These are phyloP conservation scores for Colletotrichum sp. DNA, from an alignment of 2,329 filamentous ascomycete genomes.

Conservation along the genomic window DNA sequence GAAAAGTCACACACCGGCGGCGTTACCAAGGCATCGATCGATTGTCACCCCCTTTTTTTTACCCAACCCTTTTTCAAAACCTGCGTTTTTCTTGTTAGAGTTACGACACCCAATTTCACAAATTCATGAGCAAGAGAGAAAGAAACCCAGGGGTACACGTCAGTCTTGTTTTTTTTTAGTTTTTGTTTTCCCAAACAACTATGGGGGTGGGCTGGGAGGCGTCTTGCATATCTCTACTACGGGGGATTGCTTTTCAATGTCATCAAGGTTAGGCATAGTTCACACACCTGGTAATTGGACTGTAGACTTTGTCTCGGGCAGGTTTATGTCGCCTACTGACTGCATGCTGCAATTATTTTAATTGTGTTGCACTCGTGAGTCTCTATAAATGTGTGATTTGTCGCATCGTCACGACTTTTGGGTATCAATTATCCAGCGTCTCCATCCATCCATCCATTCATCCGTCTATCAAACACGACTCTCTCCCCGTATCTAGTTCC, in stretches of 20 bases:
- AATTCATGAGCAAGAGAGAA: not conserved
- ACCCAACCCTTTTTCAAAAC: not conserved
- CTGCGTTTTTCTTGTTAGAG: constrained; percentile 4
- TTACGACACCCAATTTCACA: not conserved
- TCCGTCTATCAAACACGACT: not conserved
- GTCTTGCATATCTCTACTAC: constrained; percentile 11
- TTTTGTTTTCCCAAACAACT: not conserved
- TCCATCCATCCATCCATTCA: not conserved
- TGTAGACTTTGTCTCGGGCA: not conserved
- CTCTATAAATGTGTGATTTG: not conserved
- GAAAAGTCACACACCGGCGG: constrained; percentile 14
- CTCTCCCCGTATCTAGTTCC: not conserved
- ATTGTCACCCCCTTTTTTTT: not conserved
- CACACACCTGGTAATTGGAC: not conserved
- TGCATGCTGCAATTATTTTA: not conserved
- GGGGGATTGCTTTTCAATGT: not conserved
- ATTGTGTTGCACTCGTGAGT: not conserved
- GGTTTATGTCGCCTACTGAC: not conserved
- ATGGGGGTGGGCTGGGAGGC: not conserved
- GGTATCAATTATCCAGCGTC: not conserved
- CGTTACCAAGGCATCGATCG: constrained; percentile 18
- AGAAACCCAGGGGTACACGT: not conserved
- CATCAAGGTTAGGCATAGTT: not conserved
- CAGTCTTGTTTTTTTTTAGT: not conserved
- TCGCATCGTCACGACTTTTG: not conserved